Percentiles rank a stretch among this genome's conserved stretches.
Conservation (phyloP, 2,329 filamentous ascomycete species). For the Mycogone perniciosa region DNA sequence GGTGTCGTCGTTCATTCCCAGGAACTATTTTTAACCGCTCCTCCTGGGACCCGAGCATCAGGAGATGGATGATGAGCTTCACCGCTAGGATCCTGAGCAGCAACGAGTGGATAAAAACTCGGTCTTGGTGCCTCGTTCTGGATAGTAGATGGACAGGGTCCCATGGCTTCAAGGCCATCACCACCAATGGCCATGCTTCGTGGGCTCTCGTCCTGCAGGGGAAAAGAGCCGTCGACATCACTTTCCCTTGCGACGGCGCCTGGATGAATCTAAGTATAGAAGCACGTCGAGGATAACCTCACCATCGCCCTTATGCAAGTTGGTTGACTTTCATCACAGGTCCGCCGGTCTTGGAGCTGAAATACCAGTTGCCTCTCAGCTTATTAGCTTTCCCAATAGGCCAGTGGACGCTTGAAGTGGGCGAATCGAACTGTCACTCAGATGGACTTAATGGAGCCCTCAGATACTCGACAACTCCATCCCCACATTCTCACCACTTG, state of each 20-base stretch:
- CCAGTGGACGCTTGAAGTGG: background rate
- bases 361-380: background rate
- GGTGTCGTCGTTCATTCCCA: constrained; percentile 5
- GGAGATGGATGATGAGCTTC: constrained; percentile 8
- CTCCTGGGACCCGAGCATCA: constrained; percentile 8
- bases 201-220: background rate
- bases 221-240: background rate
- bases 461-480: background rate
- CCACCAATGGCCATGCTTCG: constrained; percentile 8
- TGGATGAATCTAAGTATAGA: background rate
- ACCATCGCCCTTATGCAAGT: background rate
- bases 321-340: background rate
- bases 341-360: background rate
- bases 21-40: constrained; percentile 7
- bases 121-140: constrained; percentile 6
- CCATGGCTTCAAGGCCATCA: constrained; percentile 1
- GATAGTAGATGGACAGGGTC: constrained; percentile 1
- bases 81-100: constrained; percentile 6
- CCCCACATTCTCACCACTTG: background rate
- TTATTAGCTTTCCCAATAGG: background rate
- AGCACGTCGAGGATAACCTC: constrained; percentile 2
- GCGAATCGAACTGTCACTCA: background rate
- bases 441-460: background rate
- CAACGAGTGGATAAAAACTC: constrained; percentile 6
- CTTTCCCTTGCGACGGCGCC: constrained; percentile 2